Evolutionary conservation across 257 asterid species (phyloP).

Genomic region (Scutellaria minor): DNA sequence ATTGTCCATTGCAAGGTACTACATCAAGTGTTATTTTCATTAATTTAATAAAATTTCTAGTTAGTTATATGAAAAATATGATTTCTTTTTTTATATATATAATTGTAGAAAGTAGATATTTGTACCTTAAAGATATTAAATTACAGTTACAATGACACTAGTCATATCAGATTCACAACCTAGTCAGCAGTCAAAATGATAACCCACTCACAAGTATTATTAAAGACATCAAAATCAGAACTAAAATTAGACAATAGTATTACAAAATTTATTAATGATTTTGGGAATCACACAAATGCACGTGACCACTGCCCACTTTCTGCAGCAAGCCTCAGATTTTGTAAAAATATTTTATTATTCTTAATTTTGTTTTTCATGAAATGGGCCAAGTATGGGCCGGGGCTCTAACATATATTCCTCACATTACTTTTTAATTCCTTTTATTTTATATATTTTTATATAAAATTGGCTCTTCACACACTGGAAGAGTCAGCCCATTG

Average conservation of each 20-base stretch:
- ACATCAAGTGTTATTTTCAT: no score
- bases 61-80: no score
- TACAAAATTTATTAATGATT: not conserved
- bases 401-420: not conserved
- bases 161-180: conserved; percentile 35
- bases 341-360: not conserved
- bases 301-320: conserved; percentile 53
- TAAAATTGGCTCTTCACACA: conserved; percentile 36
- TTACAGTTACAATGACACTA: conserved; percentile 27
- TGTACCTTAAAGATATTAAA: no score
- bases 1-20: no score
- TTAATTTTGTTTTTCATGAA: conserved; percentile 20
- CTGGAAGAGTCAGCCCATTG: conserved; percentile 48
- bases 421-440: not conserved
- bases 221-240: conserved; percentile 29
- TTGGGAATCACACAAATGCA: conserved; percentile 57
- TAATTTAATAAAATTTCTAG: no score
- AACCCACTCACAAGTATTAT: conserved; percentile 17
- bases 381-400: conserved; percentile 65
- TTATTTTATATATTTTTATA: not conserved
- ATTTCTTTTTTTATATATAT: no score
- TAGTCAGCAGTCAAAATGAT: conserved; percentile 40
- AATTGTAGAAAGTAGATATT: no score
- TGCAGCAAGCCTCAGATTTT: conserved; percentile 39
- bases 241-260: conserved; percentile 1